These are phyloP conservation scores for Fusarium sp. DNA, from an alignment of 2,329 filamentous ascomycete species.

Conservation along the genomic window DNA sequence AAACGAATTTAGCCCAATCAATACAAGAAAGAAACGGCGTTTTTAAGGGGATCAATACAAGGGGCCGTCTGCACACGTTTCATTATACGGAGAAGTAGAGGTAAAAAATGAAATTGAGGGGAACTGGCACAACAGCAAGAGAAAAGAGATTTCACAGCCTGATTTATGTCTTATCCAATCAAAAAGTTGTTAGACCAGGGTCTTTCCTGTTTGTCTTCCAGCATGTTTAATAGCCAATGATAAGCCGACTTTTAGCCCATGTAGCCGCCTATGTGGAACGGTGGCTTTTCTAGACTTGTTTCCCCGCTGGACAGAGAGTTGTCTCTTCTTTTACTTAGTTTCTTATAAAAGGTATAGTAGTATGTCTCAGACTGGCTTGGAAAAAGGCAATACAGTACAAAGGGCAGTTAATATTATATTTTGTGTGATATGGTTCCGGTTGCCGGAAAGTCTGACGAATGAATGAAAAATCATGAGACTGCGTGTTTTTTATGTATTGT, in stretches of 20 bases:
- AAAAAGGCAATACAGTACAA: no score
- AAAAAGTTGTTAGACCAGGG: not conserved
- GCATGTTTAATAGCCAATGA: not conserved
- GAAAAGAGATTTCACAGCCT: not conserved
- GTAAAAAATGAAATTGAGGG: not conserved
- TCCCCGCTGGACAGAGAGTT: no score
- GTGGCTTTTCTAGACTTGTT: no score
- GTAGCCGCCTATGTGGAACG: no score
- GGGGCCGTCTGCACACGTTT: not conserved
- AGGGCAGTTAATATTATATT: no score
- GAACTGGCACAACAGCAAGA: not conserved
- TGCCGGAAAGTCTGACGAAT: no score
- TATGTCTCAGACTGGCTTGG: no score
- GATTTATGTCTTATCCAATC: not conserved
- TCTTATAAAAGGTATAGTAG: no score
- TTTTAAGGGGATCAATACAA: not conserved
- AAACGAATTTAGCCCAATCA: not conserved
- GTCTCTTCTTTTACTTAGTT: no score
- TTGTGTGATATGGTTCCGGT: no score
- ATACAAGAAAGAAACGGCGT: not conserved
- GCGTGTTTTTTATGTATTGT: no score
- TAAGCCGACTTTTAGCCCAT: not conserved
- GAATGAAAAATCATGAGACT: no score
- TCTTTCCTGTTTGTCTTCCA: rapidly evolving
- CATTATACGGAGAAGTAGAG: not conserved